Percentiles rank a stretch among this genome's conserved stretches.
Evolutionary conservation across 2,329 filamentous ascomycete genomes (phyloP).

Genomic region (Macrophomina phaseolina): DNA sequence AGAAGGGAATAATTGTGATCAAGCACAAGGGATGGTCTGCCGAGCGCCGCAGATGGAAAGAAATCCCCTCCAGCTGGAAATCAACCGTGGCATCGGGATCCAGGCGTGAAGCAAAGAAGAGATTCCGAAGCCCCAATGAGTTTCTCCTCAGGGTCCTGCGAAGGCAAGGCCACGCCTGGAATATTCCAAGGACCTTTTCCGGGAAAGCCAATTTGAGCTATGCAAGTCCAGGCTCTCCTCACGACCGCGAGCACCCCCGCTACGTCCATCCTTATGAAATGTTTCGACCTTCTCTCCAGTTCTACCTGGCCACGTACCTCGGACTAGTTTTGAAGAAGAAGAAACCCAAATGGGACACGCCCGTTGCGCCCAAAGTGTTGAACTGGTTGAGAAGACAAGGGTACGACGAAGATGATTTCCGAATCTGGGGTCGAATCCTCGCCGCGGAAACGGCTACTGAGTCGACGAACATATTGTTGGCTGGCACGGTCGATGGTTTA

Average conservation of each 20-base stretch:
- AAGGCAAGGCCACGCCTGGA: not conserved
- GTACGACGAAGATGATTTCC: conserved; percentile 6
- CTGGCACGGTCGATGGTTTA: not conserved
- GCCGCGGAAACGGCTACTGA: not conserved
- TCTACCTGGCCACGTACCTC: conserved; percentile 7
- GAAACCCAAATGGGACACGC: not conserved
- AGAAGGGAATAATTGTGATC: not conserved
- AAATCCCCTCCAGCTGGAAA: not conserved
- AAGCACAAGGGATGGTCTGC: not conserved
- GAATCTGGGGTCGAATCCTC: conserved; percentile 19
- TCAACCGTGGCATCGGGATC: not conserved
- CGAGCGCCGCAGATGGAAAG: conserved; percentile 1
- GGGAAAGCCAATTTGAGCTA: conserved; percentile 24
- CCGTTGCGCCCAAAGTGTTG: not conserved
- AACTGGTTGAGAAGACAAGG: not conserved
- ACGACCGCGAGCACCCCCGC: not conserved
- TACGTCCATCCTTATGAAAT: not conserved
- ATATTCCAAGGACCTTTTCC: not conserved
- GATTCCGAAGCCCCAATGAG: conserved; percentile 2
- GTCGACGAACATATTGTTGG: not conserved
- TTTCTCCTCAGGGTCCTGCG: not conserved
- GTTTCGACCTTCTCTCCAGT: conserved; percentile 7
- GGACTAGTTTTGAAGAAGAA: not conserved
- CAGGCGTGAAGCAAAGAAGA: not conserved
- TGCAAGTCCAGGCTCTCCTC: not conserved